phyloP scores from a whole-genome alignment of 345 rosid genomes.

The Raphanus sativus region DNA sequence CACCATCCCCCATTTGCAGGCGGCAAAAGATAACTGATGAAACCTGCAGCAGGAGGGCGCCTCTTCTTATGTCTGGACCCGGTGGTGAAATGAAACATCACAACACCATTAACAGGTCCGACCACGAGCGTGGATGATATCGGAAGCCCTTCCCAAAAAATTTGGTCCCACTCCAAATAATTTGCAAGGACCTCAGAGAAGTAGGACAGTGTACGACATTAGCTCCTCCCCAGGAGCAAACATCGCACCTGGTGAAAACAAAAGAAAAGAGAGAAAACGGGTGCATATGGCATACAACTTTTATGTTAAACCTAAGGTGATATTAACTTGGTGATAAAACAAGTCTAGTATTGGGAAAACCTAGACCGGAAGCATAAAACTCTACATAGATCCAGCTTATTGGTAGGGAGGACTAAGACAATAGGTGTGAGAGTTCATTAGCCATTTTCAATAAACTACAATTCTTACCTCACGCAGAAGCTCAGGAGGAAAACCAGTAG shows the following conservation, averaged over 20 bases:
- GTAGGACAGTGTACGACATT: constrained; percentile 99
- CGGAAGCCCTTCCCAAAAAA: constrained; percentile 68
- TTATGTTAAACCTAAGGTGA: constrained; percentile 50
- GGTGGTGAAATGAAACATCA: constrained; percentile 72
- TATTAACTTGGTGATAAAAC: background rate
- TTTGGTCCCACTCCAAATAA: constrained; percentile 70
- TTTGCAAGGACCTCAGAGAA: constrained; percentile 70
- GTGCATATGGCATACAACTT: constrained; percentile 68
- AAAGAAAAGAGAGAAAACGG: constrained; percentile 51
- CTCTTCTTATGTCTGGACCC: constrained; percentile 63
- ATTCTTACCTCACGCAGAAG: constrained; percentile 82
- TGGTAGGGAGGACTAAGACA: background rate
- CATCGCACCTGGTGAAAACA: constrained; percentile 96
- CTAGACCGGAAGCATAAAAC: constrained; percentile 12
- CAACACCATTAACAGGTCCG: constrained; percentile 84
- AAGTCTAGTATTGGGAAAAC: constrained; percentile 4
- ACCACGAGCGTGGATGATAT: constrained; percentile 71
- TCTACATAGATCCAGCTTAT: background rate
- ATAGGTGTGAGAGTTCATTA: background rate
- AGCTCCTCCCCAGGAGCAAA: constrained; percentile 76
- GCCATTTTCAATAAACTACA: background rate
- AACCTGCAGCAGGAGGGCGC: constrained; percentile 89
- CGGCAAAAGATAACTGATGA: constrained; percentile 72
- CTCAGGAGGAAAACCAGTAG: constrained; percentile 85
- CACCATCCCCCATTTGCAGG: constrained; percentile 89